These are phyloP conservation scores for Hippophae gyantsensis DNA, from an alignment of 306 rosid species.

Conservation along the genomic window DNA sequence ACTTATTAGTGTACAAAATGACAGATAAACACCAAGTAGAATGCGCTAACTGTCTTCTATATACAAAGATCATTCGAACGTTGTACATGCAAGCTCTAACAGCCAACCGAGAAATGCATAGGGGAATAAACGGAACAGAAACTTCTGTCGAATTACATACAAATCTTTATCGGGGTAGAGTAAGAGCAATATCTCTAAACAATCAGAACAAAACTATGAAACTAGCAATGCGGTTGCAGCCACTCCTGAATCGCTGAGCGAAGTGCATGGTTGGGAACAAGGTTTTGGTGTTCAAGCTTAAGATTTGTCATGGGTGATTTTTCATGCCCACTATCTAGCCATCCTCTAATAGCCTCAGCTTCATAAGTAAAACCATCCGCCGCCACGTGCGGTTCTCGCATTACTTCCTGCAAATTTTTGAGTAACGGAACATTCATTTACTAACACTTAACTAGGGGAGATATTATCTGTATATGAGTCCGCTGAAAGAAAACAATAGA, in stretches of 20 bases:
- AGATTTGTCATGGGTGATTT: slow-evolving; percentile 68
- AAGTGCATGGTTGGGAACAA: slow-evolving; percentile 65
- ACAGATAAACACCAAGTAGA: too few species aligned
- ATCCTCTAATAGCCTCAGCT: slow-evolving; percentile 60
- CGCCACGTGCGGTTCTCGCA: slow-evolving; percentile 80
- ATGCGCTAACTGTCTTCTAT: too few species aligned
- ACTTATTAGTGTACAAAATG: too few species aligned
- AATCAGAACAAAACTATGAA: neutral
- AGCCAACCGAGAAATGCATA: too few species aligned
- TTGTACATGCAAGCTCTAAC: too few species aligned
- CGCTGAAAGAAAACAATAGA: neutral
- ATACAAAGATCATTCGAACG: too few species aligned
- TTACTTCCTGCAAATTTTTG: slow-evolving; percentile 58
- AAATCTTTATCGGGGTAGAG: too few species aligned
- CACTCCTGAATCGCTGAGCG: slow-evolving; percentile 77
- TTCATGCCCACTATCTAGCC: slow-evolving; percentile 69
- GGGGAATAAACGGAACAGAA: too few species aligned
- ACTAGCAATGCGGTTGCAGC: slow-evolving; percentile 52
- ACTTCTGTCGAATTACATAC: too few species aligned
- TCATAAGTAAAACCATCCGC: slow-evolving; percentile 83
- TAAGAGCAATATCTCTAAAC: too few species aligned
- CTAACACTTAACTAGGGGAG: too few species aligned
- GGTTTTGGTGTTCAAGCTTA: slow-evolving; percentile 45
- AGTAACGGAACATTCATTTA: neutral
- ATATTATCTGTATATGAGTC: neutral